phyloP scores from a whole-genome alignment of 2,329 filamentous ascomycete species.

The Talaromyces sp. region DNA sequence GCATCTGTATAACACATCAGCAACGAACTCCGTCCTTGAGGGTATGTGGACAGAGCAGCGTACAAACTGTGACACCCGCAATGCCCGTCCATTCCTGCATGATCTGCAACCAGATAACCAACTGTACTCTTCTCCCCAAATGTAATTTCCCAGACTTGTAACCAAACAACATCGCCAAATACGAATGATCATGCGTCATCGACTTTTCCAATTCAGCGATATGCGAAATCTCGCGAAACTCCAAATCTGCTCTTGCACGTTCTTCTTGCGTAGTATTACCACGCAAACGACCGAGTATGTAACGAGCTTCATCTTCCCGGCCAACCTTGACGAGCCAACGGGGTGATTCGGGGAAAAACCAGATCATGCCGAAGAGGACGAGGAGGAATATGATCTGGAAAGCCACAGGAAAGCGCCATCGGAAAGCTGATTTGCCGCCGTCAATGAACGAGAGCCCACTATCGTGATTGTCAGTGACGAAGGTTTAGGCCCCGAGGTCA shows the following conservation, averaged over 20 bases:
- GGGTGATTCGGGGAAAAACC: conserved; percentile 67
- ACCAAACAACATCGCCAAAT: conserved; percentile 64
- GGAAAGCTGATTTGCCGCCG: conserved; percentile 54
- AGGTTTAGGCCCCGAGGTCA: conserved; percentile 16
- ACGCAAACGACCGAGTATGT: conserved; percentile 61
- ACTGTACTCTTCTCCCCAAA: conserved; percentile 63
- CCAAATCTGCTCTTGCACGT: conserved; percentile 53
- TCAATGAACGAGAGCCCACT: conserved; percentile 59
- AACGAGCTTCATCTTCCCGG: conserved; percentile 63
- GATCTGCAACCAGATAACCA: conserved; percentile 69
- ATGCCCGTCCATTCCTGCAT: conserved; percentile 69
- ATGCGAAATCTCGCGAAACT: conserved; percentile 65
- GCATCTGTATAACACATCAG: conserved; percentile 30
- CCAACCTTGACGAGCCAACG: conserved; percentile 59
- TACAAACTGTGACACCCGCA: conserved; percentile 62
- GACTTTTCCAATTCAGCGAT: conserved; percentile 61
- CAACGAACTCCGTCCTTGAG: not conserved
- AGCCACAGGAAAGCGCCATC: conserved; percentile 66
- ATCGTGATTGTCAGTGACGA: not conserved
- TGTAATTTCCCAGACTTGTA: conserved; percentile 63
- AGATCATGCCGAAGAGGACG: conserved; percentile 53
- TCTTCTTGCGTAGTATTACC: conserved; percentile 53
- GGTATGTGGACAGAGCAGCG: conserved; percentile 16
- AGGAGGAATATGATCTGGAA: conserved; percentile 66
- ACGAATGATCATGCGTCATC: conserved; percentile 52